Base-by-base conservation (phyloP, 1,284 basidiomycete species). In the Ganoderma resinaceum region DNA sequence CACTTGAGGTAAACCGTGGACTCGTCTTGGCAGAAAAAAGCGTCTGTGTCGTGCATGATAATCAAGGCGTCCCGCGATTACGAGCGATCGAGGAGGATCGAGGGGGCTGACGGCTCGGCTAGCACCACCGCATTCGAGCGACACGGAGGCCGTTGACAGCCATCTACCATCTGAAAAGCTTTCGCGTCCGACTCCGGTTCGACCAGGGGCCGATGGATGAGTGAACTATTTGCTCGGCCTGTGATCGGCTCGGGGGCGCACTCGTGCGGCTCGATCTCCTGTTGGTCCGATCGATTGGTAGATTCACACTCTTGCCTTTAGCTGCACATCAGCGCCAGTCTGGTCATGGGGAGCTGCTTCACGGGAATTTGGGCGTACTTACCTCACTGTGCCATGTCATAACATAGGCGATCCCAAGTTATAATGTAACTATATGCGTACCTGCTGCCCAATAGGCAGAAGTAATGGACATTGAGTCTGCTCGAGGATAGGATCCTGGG, bases 161-260 rank as follows among this genome's bases (percentile, higher is more conserved):
- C n/a, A 26, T 49, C 46, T 26, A 1, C 11, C 23, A 37, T 58
- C 16, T 14, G 58, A 40, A 60, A 12, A 3, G 29, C 29, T 31
- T n/a, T n/a, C n/a, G 6, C 37, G 20, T n/a, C 12, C 23, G n/a
- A 2, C 7, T 5, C n/a, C 37, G 12, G 61, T 26, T 49, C 12
- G 23, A 12, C 20, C 35, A 52, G 26, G 64, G 61, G 37, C 63
- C 46, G 11, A 63, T 49, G 4, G 61, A 61, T 69, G 46, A 64
- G 61, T 66, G 57, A 46, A 49, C 68, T 38, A 59, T 20, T 42
- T 69, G 37, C 58, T 69, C 31, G 58, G 23, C 29, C 40, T 61
- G 29, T 23, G 61, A 0, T 63, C 64, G 12, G 58, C 64, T n/a
- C 40, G 58, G 61, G 29, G 29, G 52, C 29, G 52, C 26, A 29